Base-by-base conservation (phyloP, 257 asterid genomes). In the Haberlea rhodopensis region DNA sequence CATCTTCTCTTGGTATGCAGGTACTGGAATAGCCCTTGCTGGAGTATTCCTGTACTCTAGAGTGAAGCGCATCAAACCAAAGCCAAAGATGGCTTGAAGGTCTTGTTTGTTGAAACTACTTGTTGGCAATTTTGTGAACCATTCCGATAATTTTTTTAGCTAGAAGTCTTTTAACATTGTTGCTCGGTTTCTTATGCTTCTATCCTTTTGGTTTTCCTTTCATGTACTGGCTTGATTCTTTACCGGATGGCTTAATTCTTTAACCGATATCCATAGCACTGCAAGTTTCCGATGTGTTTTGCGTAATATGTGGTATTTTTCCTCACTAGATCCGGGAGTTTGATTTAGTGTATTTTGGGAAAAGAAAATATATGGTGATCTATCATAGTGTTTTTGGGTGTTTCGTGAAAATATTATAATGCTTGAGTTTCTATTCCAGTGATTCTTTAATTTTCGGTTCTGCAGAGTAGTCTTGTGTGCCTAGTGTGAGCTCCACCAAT, bases 21-120 rank as follows among this genome's bases (percentile, higher is more conserved):
- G 96, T 45, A 89, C 96, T 53, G 98, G 85, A 54, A 57, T 91
- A 54, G 96, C 96, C 67, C 95, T 91, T 40, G 87, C 85, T 28
- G 98, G 98, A 72, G 98, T 89, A 40, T 87, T 91, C 87, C 70
- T 89, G 53, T 91, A 91, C 74, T 91, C 98, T 0, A 85, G 98
- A 75, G 88, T 84, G 75, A 89, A 84, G 71, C 64, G 91, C 57
- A 76, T 88, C 57, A 86, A 84, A 73, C 75, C 87, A 0, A 90
- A 91, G 85, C 67, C 85, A 18, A 88, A 90, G 71, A 66, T 77
- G 61, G 84, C 79, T 63, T 86, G 79, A 83, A 69, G 49, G 57
- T 64, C 23, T 52, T 13, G 48, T 28, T 15, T 27, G 53, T 60
- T 71, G n/a, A 24, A 63, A 28, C 71, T 34, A 78, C 77, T 77